Conservation (phyloP, 1,139 yeast species). For the Kodamaea suecica region DNA sequence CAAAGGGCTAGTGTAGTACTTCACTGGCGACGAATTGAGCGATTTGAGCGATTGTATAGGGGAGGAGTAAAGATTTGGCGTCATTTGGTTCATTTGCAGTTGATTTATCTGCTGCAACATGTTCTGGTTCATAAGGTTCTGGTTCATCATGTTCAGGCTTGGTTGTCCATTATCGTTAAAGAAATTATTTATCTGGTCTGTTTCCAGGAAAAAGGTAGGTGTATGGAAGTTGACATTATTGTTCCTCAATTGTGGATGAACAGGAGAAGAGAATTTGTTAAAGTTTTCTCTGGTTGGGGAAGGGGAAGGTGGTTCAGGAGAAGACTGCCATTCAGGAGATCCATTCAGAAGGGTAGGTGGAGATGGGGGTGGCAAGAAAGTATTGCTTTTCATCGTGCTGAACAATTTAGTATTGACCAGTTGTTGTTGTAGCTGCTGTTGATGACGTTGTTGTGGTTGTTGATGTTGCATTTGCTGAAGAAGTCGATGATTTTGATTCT, state of each 20-base stretch:
- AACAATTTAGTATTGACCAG: slow-evolving; percentile 1
- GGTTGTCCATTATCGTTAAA: slow-evolving; percentile 5
- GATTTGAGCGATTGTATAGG: slow-evolving; percentile 25
- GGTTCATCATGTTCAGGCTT: slow-evolving; percentile 4
- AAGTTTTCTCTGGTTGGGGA: slow-evolving; percentile 18
- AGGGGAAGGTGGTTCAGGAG: slow-evolving; percentile 44
- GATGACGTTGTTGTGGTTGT: slow-evolving; percentile 2
- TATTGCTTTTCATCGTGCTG: slow-evolving; percentile 19
- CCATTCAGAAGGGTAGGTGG: slow-evolving; percentile 41
- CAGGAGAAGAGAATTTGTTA: slow-evolving; percentile 26
- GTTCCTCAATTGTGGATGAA: slow-evolving; percentile 21
- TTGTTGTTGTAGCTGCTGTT: neutral
- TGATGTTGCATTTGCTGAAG: slow-evolving; percentile 2
- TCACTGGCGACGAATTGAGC: slow-evolving; percentile 35
- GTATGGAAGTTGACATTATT: slow-evolving; percentile 30
- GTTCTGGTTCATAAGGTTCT: slow-evolving; percentile 6
- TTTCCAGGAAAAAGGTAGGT: slow-evolving; percentile 42
- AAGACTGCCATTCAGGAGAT: slow-evolving; percentile 38
- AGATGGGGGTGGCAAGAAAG: slow-evolving; percentile 41
- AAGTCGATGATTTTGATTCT: slow-evolving; percentile 4
- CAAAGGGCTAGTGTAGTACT: slow-evolving; percentile 27
- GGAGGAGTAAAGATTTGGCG: slow-evolving; percentile 22
- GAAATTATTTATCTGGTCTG: slow-evolving; percentile 9
- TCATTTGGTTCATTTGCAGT: slow-evolving; percentile 1
- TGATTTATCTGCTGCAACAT: slow-evolving; percentile 1